Evolutionary conservation across 2,329 filamentous ascomycete genomes (phyloP).

Genomic region (Dothidotthia symphoricarpi): DNA sequence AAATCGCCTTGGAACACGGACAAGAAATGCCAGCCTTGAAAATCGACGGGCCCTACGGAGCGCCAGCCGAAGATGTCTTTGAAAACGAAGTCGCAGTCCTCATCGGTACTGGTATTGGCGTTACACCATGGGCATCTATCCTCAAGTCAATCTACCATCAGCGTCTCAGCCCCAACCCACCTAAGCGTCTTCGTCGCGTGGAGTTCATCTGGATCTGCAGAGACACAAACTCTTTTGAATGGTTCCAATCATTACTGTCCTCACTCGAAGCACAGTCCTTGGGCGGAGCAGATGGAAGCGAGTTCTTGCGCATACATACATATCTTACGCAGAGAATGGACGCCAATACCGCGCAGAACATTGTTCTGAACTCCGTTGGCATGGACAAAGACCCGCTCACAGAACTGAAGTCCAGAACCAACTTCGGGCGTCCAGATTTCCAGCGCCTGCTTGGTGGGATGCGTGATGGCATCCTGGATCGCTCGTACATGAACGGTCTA

Average conservation of each 20-base stretch:
- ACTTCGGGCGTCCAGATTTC: constrained; percentile 95
- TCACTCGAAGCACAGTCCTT: constrained; percentile 85
- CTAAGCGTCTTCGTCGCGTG: constrained; percentile 83
- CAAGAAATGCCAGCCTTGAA: constrained; percentile 87
- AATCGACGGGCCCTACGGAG: constrained; percentile 94
- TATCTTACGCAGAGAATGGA: constrained; percentile 95
- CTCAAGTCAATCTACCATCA: constrained; percentile 98
- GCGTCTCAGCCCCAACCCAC: constrained; percentile 84
- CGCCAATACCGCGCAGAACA: constrained; percentile 90
- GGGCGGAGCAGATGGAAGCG: constrained; percentile 61
- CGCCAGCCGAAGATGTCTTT: constrained; percentile 96
- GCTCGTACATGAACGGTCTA: constrained; percentile 79
- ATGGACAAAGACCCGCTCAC: constrained; percentile 86
- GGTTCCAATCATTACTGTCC: constrained; percentile 93
- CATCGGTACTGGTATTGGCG: constrained; percentile 82
- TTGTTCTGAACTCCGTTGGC: constrained; percentile 93
- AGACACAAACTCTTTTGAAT: constrained; percentile 93
- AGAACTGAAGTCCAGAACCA: constrained; percentile 83
- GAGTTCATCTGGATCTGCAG: constrained; percentile 99
- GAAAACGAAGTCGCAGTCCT: constrained; percentile 85
- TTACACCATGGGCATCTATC: constrained; percentile 83
- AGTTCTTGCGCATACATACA: constrained; percentile 97
- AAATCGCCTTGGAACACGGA: constrained; percentile 89
- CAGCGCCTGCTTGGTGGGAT: constrained; percentile 74
- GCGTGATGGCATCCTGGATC: constrained; percentile 81